Conservation (phyloP, 108 stramenopile genomes). For the Cyclotella kingstonii region DNA sequence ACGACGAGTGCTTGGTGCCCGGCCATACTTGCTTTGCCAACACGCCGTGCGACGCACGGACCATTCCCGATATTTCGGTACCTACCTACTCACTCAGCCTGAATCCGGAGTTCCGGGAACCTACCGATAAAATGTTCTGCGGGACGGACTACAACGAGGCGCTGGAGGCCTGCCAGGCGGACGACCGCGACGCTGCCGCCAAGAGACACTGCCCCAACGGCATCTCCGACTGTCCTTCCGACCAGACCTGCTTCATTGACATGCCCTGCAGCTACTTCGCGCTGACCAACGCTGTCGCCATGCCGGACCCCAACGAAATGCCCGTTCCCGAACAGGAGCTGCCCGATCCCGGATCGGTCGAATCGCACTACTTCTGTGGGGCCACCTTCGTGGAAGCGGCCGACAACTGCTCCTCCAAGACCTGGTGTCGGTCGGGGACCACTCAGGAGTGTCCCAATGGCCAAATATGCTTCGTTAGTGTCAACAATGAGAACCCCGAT, state of each 20-base stretch:
- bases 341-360: conserved; percentile 29
- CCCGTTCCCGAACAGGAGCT: conserved; percentile 3
- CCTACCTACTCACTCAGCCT: conserved; percentile 34
- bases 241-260: conserved; percentile 35
- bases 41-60: conserved; percentile 44
- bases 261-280: conserved; percentile 45
- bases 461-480: conserved; percentile 30
- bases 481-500: conserved; percentile 19
- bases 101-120: conserved; percentile 21
- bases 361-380: conserved; percentile 32
- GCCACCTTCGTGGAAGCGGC: conserved; percentile 28
- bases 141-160: conserved; percentile 31
- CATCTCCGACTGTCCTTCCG: conserved; percentile 14
- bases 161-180: conserved; percentile 16
- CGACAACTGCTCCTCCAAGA: conserved; percentile 6
- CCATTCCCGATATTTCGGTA: conserved; percentile 16
- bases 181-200: conserved; percentile 16
- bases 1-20: conserved; percentile 38
- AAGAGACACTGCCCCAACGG: conserved; percentile 34
- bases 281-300: conserved; percentile 17
- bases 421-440: conserved; percentile 38
- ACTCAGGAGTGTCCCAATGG: conserved; percentile 49
- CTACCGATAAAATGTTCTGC: conserved; percentile 47
- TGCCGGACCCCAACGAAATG: conserved; percentile 9
- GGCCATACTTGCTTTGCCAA: conserved; percentile 50